These are phyloP conservation scores for Cercospora sp. DNA, from an alignment of 2,329 filamentous ascomycete genomes.

Conservation along the genomic window DNA sequence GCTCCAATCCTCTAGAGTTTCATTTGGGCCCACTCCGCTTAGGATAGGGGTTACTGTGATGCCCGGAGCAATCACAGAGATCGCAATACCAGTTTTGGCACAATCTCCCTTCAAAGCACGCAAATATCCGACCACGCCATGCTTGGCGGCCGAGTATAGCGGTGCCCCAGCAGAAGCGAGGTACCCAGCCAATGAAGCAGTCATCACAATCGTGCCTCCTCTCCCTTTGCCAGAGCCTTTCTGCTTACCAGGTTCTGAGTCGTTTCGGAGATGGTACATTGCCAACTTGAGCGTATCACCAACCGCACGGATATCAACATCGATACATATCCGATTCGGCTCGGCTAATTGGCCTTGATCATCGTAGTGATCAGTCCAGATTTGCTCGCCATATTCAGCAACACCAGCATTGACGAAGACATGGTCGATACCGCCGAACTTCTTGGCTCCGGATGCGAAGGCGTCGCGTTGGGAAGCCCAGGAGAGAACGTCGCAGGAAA, in stretches of 20 bases:
- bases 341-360: constrained; percentile 45
- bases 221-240: constrained; percentile 35
- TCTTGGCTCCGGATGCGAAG: constrained; percentile 44
- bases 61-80: constrained; percentile 51
- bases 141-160: constrained; percentile 53
- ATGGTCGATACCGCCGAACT: constrained; percentile 48
- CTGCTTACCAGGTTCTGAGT: constrained; percentile 13
- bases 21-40: constrained; percentile 31
- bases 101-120: constrained; percentile 53
- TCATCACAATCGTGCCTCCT: constrained; percentile 50
- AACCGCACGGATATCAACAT: constrained; percentile 51
- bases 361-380: constrained; percentile 51
- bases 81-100: constrained; percentile 47
- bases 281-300: constrained; percentile 51
- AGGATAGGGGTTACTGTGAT: constrained; percentile 53
- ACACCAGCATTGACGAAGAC: constrained; percentile 55
- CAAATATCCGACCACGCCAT: constrained; percentile 53
- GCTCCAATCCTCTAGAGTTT: constrained; percentile 44
- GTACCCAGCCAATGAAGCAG: constrained; percentile 53
- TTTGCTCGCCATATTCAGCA: constrained; percentile 51
- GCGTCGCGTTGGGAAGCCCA: constrained; percentile 49
- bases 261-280: constrained; percentile 48
- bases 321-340: constrained; percentile 48
- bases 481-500: constrained; percentile 48
- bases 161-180: constrained; percentile 51